A percentile compares a stretch with the other conserved stretches of the same genome.
Evolutionary conservation across 225 moss, liverwort and hornwort genomes (phyloP).

Genomic region (Sphagnum contortum): DNA sequence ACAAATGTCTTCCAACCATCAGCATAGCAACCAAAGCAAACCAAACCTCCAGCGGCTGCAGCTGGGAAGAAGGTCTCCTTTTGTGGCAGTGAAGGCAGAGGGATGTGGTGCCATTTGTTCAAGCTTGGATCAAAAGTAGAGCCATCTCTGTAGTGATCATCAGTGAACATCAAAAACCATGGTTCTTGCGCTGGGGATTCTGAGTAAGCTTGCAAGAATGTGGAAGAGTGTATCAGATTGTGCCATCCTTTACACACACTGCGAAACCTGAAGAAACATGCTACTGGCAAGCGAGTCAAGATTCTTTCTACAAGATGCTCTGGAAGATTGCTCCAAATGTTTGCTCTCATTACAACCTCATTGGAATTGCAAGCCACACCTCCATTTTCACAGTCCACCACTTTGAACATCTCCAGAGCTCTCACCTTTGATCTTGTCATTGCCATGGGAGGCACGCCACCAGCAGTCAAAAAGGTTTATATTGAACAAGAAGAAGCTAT

Average conservation of each 20-base stretch:
- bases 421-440: constrained; percentile 34
- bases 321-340: constrained; percentile 34
- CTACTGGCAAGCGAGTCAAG: constrained; percentile 36
- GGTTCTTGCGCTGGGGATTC: constrained; percentile 22
- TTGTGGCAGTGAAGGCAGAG: constrained; percentile 37
- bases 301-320: constrained; percentile 48
- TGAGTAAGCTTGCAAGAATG: constrained; percentile 33
- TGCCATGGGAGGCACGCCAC: constrained; percentile 13
- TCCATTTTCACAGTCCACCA: constrained; percentile 27
- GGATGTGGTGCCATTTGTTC: constrained; percentile 52
- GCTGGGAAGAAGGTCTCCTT: constrained; percentile 44
- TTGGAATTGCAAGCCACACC: constrained; percentile 2
- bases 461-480: too few species aligned
- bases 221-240: constrained; percentile 20
- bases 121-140: constrained; percentile 42
- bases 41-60: constrained; percentile 49
- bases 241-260: constrained; percentile 42
- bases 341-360: constrained; percentile 12
- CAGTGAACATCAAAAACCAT: constrained; percentile 56
- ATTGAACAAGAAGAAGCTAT: too few species aligned
- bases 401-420: constrained; percentile 31
- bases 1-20: constrained; percentile 46
- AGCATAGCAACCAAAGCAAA: constrained; percentile 52
- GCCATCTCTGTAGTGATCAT: constrained; percentile 29
- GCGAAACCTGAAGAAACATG: constrained; percentile 35